Conservation (phyloP, 2,329 filamentous ascomycete genomes). For the Bipolaris zeicola region DNA sequence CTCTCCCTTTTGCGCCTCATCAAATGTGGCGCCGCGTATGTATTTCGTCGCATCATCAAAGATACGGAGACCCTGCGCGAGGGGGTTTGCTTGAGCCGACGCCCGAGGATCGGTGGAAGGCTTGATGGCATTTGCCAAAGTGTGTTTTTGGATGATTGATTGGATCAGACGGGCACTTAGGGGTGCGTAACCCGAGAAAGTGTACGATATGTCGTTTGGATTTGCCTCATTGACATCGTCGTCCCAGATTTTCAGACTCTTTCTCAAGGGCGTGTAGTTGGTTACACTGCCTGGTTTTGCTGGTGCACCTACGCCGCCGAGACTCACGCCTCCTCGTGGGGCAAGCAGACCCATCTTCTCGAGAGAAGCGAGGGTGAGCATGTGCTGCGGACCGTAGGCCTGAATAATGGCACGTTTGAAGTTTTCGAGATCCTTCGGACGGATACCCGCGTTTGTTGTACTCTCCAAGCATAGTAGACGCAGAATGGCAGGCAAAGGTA, state of each 20-base stretch:
- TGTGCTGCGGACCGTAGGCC: conserved; percentile 92
- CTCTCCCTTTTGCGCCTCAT: conserved; percentile 88
- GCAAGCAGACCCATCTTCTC: conserved; percentile 89
- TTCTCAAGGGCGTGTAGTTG: conserved; percentile 88
- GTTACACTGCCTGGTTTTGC: conserved; percentile 58
- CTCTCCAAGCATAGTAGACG: conserved; percentile 90
- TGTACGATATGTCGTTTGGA: conserved; percentile 94
- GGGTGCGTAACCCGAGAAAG: conserved; percentile 96
- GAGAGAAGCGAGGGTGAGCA: conserved; percentile 84
- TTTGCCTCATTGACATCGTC: conserved; percentile 96
- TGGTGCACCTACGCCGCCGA: conserved; percentile 54
- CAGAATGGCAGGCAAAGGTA: conserved; percentile 79
- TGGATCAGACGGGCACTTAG: conserved; percentile 90
- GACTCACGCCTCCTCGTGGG: conserved; percentile 53
- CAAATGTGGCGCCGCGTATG: conserved; percentile 85
- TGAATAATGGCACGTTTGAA: conserved; percentile 89
- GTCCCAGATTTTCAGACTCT: conserved; percentile 84
- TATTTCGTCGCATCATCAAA: conserved; percentile 93
- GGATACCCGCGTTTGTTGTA: conserved; percentile 85
- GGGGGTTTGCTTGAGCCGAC: conserved; percentile 56
- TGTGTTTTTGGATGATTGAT: conserved; percentile 88
- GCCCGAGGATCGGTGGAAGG: conserved; percentile 48
- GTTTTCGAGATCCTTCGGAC: conserved; percentile 83
- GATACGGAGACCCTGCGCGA: conserved; percentile 83
- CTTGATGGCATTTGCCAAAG: conserved; percentile 67